Evolutionary conservation across 176 grass and related monocot genomes (phyloP), one percentile per base, ranked within the genome.

Genomic region (Bothriochloa decipiens): DNA sequence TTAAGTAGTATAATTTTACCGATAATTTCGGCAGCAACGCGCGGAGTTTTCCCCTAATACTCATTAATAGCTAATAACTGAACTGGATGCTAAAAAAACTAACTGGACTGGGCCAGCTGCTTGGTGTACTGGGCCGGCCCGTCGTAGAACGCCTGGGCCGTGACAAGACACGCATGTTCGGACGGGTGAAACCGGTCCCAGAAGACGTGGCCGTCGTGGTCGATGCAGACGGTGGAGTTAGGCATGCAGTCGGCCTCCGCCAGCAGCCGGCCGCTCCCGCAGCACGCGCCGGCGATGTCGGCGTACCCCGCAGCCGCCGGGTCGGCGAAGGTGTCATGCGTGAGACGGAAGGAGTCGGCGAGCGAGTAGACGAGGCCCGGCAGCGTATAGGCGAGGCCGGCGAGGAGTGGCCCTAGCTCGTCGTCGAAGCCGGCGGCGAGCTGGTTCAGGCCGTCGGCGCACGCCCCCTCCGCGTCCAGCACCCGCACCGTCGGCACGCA

Each of bases 101-200:
- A 40, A 40, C 39, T 40, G 39, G 39, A 40, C 39, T 40, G 39
- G 39, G 39, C 39, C 18, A 86, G 40, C 36, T 80, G 49, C 29
- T 75, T 68, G 57, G 68, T 81, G 41, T 73, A 62, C 0, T 49
- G 13, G 6, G 39, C 2, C 7, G 74, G 23, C 12, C 74, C 85
- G 3, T 77, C 16, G 10, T 58, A 91, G 35, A 84, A 45, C 16
- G 60, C 10, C 27, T 42, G 28, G 7, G 89, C 85, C 6, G 20
- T 61, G 1, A 76, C 41, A 16, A 70, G 27, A 0, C 75, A 40
- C 2, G 83, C 8, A 10, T 49, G 75, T 33, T 91, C 80, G 8
- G 85, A 10, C 7, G 61, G 17, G 81, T 91, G 89, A 10, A 64
- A 5, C 0, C 14, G 12, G 20, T 91, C 85, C 85, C 85, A 91